These are phyloP conservation scores for Neoboletus magnificus DNA, from an alignment of 768 basidiomycete species.

Conservation along the genomic window DNA sequence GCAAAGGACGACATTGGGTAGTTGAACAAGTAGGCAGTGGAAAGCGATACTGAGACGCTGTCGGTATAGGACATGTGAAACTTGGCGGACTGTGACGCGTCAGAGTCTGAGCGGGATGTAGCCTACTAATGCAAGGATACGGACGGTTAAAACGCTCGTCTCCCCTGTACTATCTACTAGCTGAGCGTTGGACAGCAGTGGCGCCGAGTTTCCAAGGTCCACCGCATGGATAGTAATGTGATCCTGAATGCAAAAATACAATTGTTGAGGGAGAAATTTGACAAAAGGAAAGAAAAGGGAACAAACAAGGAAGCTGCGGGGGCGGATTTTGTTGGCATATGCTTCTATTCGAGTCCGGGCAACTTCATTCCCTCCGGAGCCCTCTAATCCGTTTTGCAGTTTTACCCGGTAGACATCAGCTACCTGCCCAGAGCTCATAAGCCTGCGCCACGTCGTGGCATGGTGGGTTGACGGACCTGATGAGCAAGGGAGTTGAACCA, in stretches of 20 bases:
- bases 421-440: constrained; percentile 40
- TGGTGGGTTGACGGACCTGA: constrained; percentile 51
- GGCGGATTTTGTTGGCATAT: constrained; percentile 76
- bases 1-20: constrained; percentile 83
- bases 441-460: neutral
- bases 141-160: constrained; percentile 29
- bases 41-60: constrained; percentile 76
- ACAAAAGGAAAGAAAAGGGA: neutral
- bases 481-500: constrained; percentile 89
- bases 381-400: constrained; percentile 65
- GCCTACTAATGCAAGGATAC: constrained; percentile 13
- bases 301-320: constrained; percentile 64
- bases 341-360: constrained; percentile 76
- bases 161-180: constrained; percentile 28
- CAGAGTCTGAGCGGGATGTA: constrained; percentile 6
- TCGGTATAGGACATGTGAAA: constrained; percentile 86
- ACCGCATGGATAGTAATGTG: constrained; percentile 83
- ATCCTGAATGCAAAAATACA: constrained; percentile 50
- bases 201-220: constrained; percentile 78
- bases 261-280: neutral
- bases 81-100: constrained; percentile 61
- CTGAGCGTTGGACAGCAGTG: constrained; percentile 69
- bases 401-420: constrained; percentile 73
- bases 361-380: constrained; percentile 77
- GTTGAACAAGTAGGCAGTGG: constrained; percentile 79